Percentiles rank a stretch among this genome's conserved stretches.
Conservation (phyloP, 2,329 filamentous ascomycete species). For the Torrubiella hemipterigena region DNA sequence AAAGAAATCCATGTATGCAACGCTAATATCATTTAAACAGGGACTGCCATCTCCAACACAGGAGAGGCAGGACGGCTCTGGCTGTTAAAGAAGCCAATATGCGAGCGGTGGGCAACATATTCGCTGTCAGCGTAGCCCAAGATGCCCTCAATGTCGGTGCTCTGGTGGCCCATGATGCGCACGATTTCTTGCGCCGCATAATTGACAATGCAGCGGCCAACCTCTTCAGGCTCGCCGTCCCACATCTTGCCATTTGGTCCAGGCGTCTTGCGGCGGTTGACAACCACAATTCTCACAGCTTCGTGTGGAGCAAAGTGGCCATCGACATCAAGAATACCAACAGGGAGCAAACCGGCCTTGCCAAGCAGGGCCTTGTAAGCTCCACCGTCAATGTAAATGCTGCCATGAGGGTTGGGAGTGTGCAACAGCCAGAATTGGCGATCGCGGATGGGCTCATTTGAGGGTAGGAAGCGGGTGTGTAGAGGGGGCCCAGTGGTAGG, state of each 20-base stretch:
- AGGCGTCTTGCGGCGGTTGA: conserved; percentile 42
- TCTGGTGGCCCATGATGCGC: conserved; percentile 74
- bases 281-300: conserved; percentile 75
- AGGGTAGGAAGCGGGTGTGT: conserved; percentile 88
- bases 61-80: conserved; percentile 34
- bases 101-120: conserved; percentile 81
- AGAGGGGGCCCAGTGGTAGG: conserved; percentile 43
- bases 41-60: neutral
- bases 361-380: conserved; percentile 68
- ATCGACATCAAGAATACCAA: conserved; percentile 82
- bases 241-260: conserved; percentile 31
- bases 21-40: no score
- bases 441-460: conserved; percentile 73
- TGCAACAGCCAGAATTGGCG: conserved; percentile 96
- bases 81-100: conserved; percentile 61
- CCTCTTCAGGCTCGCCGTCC: conserved; percentile 50
- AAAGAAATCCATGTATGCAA: no score
- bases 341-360: conserved; percentile 81
- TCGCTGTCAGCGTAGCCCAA: conserved; percentile 91
- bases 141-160: conserved; percentile 64
- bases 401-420: conserved; percentile 81
- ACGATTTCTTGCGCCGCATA: conserved; percentile 79
- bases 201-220: conserved; percentile 83
- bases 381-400: conserved; percentile 84
- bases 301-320: conserved; percentile 87